Conservation (phyloP, 768 basidiomycete genomes). For the Ramaria rubella region DNA sequence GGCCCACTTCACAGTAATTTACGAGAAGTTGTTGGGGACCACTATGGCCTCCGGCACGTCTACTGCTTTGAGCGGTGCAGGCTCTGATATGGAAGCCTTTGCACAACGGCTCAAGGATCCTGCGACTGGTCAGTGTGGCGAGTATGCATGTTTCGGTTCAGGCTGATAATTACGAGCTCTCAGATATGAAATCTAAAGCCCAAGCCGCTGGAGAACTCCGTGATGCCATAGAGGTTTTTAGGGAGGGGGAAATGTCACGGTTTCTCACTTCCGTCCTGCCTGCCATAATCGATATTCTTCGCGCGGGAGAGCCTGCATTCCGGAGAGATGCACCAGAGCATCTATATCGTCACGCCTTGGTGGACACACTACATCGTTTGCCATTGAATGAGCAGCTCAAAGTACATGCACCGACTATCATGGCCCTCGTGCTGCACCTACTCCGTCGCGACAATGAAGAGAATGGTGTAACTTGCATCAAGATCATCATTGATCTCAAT, state of each 20-base stretch:
- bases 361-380: constrained; percentile 86
- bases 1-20: neutral
- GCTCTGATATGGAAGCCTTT: constrained; percentile 5
- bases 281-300: constrained; percentile 64
- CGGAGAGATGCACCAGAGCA: constrained; percentile 65
- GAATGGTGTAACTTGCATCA: constrained; percentile 84
- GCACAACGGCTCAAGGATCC: constrained; percentile 1
- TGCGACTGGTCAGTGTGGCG: constrained; percentile 1
- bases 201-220: constrained; percentile 69
- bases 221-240: constrained; percentile 72
- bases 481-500: constrained; percentile 84
- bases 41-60: constrained; percentile 3
- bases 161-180: neutral
- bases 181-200: constrained; percentile 69
- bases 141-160: neutral
- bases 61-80: neutral
- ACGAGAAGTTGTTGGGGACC: neutral
- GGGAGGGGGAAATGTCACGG: constrained; percentile 65
- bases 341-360: constrained; percentile 76
- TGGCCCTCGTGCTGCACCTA: constrained; percentile 75
- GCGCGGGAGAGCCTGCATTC: constrained; percentile 58
- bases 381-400: constrained; percentile 76
- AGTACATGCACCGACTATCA: constrained; percentile 57
- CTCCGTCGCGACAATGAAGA: constrained; percentile 93
- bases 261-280: constrained; percentile 69